Conservation (phyloP, 306 rosid genomes). For the Glycine latifolia region DNA sequence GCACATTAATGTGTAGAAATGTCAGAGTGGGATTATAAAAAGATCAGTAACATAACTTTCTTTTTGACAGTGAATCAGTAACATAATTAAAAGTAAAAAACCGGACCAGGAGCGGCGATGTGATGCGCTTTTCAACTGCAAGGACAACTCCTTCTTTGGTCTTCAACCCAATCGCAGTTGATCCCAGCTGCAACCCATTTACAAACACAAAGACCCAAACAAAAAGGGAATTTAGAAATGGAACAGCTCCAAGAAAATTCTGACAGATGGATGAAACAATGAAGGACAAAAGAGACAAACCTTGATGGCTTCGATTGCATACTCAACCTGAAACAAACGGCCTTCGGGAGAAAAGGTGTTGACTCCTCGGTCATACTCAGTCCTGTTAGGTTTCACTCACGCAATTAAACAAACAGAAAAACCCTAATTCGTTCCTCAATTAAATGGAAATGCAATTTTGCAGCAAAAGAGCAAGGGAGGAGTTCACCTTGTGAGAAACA, state of each 20-base stretch:
- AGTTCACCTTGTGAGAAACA: conserved; percentile 92
- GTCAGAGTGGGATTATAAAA: neutral
- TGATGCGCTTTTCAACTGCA: conserved; percentile 96
- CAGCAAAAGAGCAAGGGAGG: neutral
- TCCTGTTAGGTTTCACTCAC: conserved; percentile 55
- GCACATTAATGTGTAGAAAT: neutral
- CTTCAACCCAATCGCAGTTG: conserved; percentile 96
- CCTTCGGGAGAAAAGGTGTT: conserved; percentile 22
- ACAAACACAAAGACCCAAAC: neutral
- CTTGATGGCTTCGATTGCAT: conserved; percentile 26
- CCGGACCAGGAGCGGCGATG: conserved; percentile 87
- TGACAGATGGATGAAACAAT: neutral
- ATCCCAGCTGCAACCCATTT: conserved; percentile 73
- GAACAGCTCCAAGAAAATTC: too few relatives aligned
- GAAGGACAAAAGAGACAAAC: neutral
- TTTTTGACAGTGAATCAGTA: too few relatives aligned
- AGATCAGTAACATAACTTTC: neutral
- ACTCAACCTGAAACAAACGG: conserved; percentile 26
- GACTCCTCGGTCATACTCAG: conserved; percentile 99
- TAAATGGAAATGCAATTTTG: neutral
- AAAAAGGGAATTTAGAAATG: too few relatives aligned
- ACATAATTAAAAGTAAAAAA: neutral
- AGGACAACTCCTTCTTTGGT: conserved; percentile 96
- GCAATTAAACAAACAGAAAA: neutral
- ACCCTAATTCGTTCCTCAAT: neutral